Base-by-base conservation (phyloP, 2,329 filamentous ascomycete genomes). In the Cercospora canescens region DNA sequence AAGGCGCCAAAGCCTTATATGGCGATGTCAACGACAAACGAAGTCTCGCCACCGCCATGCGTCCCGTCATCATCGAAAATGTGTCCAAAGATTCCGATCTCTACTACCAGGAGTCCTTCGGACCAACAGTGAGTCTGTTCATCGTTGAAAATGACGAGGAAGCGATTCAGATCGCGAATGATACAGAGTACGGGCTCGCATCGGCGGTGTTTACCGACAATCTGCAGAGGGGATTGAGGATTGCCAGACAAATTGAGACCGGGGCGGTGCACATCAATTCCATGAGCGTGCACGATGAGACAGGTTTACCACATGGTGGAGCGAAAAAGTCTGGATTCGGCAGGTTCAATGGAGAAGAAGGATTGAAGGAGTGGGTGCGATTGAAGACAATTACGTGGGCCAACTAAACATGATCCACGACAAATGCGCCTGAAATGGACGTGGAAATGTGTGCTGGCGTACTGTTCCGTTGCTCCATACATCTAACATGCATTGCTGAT, bases 181-280 rank as follows among this genome's bases (percentile, higher is more conserved):
- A 94, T 71, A 92, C 89, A 1, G 89, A 93, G 50, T 94, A 93
- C 74, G 92, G 92, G 3, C 83, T 95, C 9, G 82, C 84, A 1
- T 84, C 87, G 3, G 85, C 91, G 0, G 86, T 95, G 1, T 95
- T 92, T 76, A 93, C 91, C 0, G 81, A 85, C 70, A 87, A 93
- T 74, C 78, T 94, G 34, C 76, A 74, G 9, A 70, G 78, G 30
- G 81, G 77, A 4, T 56, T 82, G 9, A 73, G 76, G 16, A 71
- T 82, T 30, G 81, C 80, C 4, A 77, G 74, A 69, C 74, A 77
- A 60, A 80, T 82, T 57, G 79, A 94, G 77, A 85, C 86, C 18
- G 92, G 89, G 80, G 81, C 82, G 7, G 77, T 83, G 6, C 82
- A 84, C 65, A 82, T 84, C 72, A 84, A 84, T 66, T 72, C 75